Evolutionary conservation across 2,329 filamentous ascomycete species (phyloP).

Genomic region (Ophiobolus disseminans): DNA sequence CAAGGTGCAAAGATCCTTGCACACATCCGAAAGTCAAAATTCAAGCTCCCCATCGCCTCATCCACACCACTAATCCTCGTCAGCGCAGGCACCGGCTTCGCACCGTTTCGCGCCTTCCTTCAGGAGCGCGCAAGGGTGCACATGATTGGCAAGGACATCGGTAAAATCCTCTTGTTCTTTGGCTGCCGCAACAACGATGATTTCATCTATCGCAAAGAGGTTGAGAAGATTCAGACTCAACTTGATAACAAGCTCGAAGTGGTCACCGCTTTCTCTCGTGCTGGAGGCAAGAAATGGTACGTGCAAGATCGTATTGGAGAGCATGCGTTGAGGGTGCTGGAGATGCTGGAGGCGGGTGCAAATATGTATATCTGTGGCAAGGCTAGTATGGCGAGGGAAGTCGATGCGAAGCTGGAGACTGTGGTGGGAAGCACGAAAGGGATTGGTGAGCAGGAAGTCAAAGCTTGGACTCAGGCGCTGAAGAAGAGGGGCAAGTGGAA

Average conservation of each 20-base stretch:
- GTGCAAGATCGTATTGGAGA: conserved; percentile 51
- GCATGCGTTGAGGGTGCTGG: conserved; percentile 36
- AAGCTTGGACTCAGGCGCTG: conserved; percentile 56
- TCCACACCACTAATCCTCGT: conserved; percentile 58
- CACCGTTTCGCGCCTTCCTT: conserved; percentile 45
- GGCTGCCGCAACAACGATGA: conserved; percentile 40
- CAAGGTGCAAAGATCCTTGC: conserved; percentile 43
- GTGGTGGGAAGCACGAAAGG: conserved; percentile 45
- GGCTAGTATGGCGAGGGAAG: conserved; percentile 53
- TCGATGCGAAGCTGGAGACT: conserved; percentile 48
- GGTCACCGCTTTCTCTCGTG: conserved; percentile 33
- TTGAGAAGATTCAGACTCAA: conserved; percentile 26
- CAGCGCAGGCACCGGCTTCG: conserved; percentile 44
- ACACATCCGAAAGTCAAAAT: conserved; percentile 53
- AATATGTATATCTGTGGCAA: conserved; percentile 53
- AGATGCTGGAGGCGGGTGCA: conserved; percentile 47
- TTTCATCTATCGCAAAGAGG: conserved; percentile 41
- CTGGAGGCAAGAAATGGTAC: conserved; percentile 34
- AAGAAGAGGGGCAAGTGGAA: conserved; percentile 62
- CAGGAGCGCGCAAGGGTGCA: conserved; percentile 44
- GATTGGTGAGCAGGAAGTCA: conserved; percentile 52
- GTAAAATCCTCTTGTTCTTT: conserved; percentile 44
- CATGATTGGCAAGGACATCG: conserved; percentile 37
- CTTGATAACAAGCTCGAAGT: conserved; percentile 34
- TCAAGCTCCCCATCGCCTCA: conserved; percentile 54